Percentiles rank a stretch among this genome's conserved stretches.
These are phyloP conservation scores for Teratosphaeria pseudoeucalypti DNA, from an alignment of 2,329 filamentous ascomycete genomes.

Conservation along the genomic window DNA sequence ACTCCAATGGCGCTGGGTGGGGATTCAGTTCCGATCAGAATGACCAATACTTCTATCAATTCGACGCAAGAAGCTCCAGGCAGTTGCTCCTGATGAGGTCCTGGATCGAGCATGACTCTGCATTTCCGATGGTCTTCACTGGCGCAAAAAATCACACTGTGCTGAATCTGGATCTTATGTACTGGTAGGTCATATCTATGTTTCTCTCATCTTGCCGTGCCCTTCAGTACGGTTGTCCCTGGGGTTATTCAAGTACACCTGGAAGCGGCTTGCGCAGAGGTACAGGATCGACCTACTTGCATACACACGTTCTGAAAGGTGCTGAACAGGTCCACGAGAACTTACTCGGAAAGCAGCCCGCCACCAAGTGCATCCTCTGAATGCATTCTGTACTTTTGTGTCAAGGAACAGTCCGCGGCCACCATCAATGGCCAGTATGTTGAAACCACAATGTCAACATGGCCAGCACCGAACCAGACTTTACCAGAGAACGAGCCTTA, in stretches of 20 bases:
- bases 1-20: not conserved
- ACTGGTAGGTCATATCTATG: not conserved
- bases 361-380: not conserved
- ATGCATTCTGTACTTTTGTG: not conserved
- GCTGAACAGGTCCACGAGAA: not conserved
- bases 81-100: not conserved
- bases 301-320: not conserved
- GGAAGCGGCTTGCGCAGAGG: not conserved
- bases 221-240: no score
- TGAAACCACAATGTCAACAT: not conserved
- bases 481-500: not conserved
- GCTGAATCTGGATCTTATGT: not conserved
- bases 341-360: not conserved
- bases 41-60: not conserved
- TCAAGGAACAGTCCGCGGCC: not conserved
- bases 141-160: not conserved
- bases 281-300: no score
- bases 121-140: not conserved
- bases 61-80: not conserved
- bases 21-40: not conserved
- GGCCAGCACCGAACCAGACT: not conserved
- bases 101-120: not conserved
- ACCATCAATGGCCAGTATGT: not conserved
- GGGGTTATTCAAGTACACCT: no score
- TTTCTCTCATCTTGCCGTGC: no score